phyloP scores from a whole-genome alignment of 306 rosid species.

The Quercus parvula region DNA sequence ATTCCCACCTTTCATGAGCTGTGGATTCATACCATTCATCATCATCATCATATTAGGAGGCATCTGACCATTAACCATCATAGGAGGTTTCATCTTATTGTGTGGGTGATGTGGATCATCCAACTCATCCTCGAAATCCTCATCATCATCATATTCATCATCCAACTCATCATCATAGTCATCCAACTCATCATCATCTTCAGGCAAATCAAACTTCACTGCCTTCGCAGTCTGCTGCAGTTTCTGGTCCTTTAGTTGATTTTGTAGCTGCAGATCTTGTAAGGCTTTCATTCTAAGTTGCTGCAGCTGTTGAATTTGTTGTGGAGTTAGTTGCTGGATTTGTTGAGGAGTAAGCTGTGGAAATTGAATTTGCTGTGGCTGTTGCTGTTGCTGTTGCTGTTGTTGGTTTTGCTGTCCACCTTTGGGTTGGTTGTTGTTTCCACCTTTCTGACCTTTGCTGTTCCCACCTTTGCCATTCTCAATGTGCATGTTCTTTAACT shows the following conservation, averaged over 20 bases:
- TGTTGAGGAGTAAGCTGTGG: conserved; percentile 16
- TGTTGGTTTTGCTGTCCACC: conserved; percentile 30
- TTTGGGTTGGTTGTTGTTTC: conserved; percentile 40
- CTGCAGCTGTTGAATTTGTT: conserved; percentile 17
- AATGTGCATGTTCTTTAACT: conserved; percentile 70
- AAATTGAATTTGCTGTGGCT: conserved; percentile 7
- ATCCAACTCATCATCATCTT: conserved; percentile 35
- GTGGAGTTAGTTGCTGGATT: conserved; percentile 5
- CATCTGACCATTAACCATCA: conserved; percentile 33
- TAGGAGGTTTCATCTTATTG: conserved; percentile 38
- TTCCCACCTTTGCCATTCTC: conserved; percentile 38
- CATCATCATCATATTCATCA: conserved; percentile 27
- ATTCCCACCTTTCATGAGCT: conserved; percentile 22
- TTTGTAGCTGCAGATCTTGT: too few relatives aligned
- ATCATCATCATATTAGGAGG: conserved; percentile 36
- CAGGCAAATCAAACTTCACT: conserved; percentile 49
- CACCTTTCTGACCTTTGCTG: conserved; percentile 42
- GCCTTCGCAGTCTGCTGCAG: conserved; percentile 22
- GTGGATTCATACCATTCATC: conserved; percentile 11
- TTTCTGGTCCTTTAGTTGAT: too few relatives aligned
- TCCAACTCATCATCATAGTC: conserved; percentile 63
- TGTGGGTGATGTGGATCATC: conserved; percentile 35
- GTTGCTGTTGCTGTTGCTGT: conserved; percentile 27
- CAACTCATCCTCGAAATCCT: conserved; percentile 54
- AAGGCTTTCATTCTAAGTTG: not conserved